These are phyloP conservation scores for Entamoeba invadens DNA, from an alignment of 208 protist genomes.

Conservation along the genomic window DNA sequence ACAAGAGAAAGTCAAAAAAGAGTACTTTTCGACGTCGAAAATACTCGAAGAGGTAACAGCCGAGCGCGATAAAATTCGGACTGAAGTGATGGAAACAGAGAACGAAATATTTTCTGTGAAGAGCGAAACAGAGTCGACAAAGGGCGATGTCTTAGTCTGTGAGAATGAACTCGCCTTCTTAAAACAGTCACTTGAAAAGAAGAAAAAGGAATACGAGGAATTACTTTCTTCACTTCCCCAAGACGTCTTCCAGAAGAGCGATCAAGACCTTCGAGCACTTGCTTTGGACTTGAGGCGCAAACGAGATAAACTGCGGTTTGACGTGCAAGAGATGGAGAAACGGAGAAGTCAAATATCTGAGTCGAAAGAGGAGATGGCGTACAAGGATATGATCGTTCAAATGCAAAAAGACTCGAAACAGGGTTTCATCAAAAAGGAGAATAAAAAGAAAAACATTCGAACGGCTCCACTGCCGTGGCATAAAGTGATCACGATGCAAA, in stretches of 20 bases:
- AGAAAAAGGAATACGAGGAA: neutral
- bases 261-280: neutral
- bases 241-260: neutral
- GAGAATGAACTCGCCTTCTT: neutral
- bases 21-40: neutral
- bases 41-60: neutral
- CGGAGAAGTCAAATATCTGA: neutral
- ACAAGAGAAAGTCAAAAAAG: neutral
- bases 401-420: neutral
- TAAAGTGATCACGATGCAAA: neutral
- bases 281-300: neutral
- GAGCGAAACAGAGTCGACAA: neutral
- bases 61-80: neutral
- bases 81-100: neutral
- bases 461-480: neutral
- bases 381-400: neutral
- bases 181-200: neutral
- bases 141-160: neutral
- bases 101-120: neutral
- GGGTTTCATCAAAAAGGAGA: neutral
- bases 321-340: neutral
- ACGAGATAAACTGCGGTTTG: neutral
- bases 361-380: neutral
- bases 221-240: neutral
- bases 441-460: neutral